These are phyloP conservation scores for Xylaria acuta DNA, from an alignment of 495 filamentous ascomycete species.

Conservation along the genomic window DNA sequence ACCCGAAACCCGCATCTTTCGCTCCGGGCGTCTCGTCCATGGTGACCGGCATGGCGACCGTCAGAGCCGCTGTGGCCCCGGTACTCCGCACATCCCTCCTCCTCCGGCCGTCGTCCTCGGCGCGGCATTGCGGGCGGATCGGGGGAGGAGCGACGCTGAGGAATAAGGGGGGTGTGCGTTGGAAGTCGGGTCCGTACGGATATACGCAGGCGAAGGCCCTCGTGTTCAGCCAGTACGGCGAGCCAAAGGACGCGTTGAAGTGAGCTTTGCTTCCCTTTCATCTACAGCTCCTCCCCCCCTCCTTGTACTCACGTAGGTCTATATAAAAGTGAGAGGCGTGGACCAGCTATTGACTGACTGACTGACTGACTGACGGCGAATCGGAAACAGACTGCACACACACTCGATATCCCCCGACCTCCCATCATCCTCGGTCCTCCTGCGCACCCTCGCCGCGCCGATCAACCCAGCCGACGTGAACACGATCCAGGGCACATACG, in stretches of 20 bases:
- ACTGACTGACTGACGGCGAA: neutral
- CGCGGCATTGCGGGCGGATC: conserved; percentile 27
- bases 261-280: conserved; percentile 40
- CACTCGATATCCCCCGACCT: conserved; percentile 82
- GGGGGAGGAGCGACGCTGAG: neutral
- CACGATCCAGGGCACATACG: conserved; percentile 93
- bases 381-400: conserved; percentile 68
- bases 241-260: conserved; percentile 81
- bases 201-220: conserved; percentile 97
- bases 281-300: neutral
- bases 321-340: neutral
- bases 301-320: neutral
- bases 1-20: neutral
- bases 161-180: conserved; percentile 28
- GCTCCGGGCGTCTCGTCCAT: neutral
- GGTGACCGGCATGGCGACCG: conserved; percentile 20
- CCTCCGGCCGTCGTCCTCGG: conserved; percentile 15
- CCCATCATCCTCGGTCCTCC: conserved; percentile 70
- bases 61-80: conserved; percentile 15
- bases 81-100: conserved; percentile 13
- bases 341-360: neutral
- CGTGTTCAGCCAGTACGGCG: conserved; percentile 83
- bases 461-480: conserved; percentile 99
- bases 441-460: conserved; percentile 78
- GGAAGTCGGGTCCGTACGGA: conserved; percentile 72